phyloP scores from a whole-genome alignment of 495 filamentous ascomycete species.

The Hypomontagnella submonticulosa region DNA sequence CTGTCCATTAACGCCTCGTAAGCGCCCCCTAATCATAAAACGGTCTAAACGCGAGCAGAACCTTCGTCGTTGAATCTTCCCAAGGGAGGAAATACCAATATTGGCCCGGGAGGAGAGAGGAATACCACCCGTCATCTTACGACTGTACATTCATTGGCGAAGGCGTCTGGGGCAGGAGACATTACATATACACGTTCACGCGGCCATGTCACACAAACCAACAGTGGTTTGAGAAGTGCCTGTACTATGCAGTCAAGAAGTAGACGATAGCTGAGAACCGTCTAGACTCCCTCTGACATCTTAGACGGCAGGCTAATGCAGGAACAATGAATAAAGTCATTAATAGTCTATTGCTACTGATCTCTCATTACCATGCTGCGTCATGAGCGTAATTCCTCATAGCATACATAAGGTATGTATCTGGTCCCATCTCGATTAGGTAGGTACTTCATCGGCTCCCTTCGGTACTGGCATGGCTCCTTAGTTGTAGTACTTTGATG shows the following conservation, averaged over 20 bases:
- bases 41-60: not conserved
- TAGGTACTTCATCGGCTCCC: not conserved
- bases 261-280: constrained; percentile 13
- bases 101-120: not conserved
- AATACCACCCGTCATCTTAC: constrained; percentile 5
- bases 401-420: constrained; percentile 27
- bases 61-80: not conserved
- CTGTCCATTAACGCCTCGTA: not conserved
- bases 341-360: constrained; percentile 29
- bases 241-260: constrained; percentile 6
- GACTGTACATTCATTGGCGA: constrained; percentile 25
- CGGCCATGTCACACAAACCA: constrained; percentile 1
- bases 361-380: constrained; percentile 22
- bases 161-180: constrained; percentile 25
- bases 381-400: constrained; percentile 31
- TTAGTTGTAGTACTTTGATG: not conserved
- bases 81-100: not conserved
- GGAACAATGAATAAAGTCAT: constrained; percentile 24
- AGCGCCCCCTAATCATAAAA: not conserved
- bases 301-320: not conserved
- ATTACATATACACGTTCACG: constrained; percentile 22
- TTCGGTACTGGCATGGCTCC: not conserved
- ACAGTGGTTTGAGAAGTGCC: constrained; percentile 4
- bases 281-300: not conserved
- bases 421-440: not conserved